Evolutionary conservation across 306 rosid species (phyloP), one percentile per base, ranked within the genome.

Genomic region (Sechiopsis laciniata): DNA sequence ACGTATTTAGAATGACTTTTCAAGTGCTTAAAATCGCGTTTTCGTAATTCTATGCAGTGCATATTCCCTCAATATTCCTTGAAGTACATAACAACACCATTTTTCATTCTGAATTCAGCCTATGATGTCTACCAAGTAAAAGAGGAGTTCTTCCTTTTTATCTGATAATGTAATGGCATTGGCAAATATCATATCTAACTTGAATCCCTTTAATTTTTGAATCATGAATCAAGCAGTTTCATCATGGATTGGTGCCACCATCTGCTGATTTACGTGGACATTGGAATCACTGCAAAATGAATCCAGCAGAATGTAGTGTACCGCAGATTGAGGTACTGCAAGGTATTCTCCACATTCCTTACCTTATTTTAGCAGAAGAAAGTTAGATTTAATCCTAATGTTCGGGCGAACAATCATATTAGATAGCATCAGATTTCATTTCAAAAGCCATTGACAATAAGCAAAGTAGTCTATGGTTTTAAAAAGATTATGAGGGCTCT

Each of bases 261-360:
- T 89, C 95, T 68, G 88, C 97, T 67, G 99, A 94, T 82, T 58
- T 73, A 9, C 85, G 10, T 5, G 96, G 95, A 55, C 87, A 75
- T 69, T 94, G 99, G 99, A 88, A 46, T 22, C 87, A n/a, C 58
- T 94, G 99, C 90, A 94, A 78, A 81, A 55, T 75, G 72, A 42
- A 94, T 74, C 91, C 89, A 14, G 78, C 88, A 1, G 89, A 78
- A 8, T 94, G 99, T 75, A 84, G 81, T 45, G 68, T 84, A 61
- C 63, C 64, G 51, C 89, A 91, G 84, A 79, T 87, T 55, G 24
- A 77, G 12, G 57, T 42, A 73, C 78, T 94, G 88, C 99, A 94
- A 86, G 99, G 97, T 91, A 77, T 50, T 37, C 65, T 13, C 56
- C 72, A 13, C 67, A 37, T 54, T 55, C 19, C 66, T 3, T 19